A percentile compares a stretch with the other conserved stretches of the same genome.
phyloP scores from a whole-genome alignment of 371 early-diverging fungal genomes.

The Lichtheimia hyalospora region DNA sequence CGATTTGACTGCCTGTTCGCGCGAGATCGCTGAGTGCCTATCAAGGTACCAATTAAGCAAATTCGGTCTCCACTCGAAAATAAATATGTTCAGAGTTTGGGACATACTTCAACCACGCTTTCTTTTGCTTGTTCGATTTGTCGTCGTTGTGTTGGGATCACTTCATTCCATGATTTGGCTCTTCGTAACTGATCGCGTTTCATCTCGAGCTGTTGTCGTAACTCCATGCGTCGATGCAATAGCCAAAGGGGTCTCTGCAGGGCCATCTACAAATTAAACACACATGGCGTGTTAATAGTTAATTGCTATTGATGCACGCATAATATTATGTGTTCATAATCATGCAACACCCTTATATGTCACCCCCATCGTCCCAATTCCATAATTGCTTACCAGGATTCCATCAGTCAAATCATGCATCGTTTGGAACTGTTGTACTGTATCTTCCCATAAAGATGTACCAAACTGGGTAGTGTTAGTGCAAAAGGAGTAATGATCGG shows the following conservation, averaged over 20 bases:
- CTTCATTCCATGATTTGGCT: conserved; percentile 31
- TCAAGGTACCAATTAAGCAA: neutral
- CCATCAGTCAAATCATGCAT: conserved; percentile 30
- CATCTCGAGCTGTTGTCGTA: conserved; percentile 24
- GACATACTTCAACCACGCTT: conserved; percentile 32
- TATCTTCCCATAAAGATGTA: conserved; percentile 1
- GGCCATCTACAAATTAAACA: conserved; percentile 24
- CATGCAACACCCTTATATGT: too few relatives aligned
- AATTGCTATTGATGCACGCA: neutral
- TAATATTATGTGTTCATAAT: too few relatives aligned
- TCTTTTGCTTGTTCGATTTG: conserved; percentile 27
- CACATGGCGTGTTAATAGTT: neutral
- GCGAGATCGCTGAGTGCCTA: conserved; percentile 38
- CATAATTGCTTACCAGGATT: conserved; percentile 25
- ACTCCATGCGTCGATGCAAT: conserved; percentile 19
- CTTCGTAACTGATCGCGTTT: conserved; percentile 33
- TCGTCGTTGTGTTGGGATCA: conserved; percentile 31
- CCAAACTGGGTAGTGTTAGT: conserved; percentile 3
- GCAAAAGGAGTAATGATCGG: conserved; percentile 9
- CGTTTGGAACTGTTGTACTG: conserved; percentile 19
- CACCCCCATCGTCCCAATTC: too few relatives aligned
- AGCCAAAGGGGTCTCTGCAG: conserved; percentile 33
- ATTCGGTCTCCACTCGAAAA: conserved; percentile 12
- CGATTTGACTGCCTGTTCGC: conserved; percentile 34
- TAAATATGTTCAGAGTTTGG: too few relatives aligned